Base-by-base conservation (phyloP, 495 filamentous ascomycete genomes). In the Penicillium alfredii region DNA sequence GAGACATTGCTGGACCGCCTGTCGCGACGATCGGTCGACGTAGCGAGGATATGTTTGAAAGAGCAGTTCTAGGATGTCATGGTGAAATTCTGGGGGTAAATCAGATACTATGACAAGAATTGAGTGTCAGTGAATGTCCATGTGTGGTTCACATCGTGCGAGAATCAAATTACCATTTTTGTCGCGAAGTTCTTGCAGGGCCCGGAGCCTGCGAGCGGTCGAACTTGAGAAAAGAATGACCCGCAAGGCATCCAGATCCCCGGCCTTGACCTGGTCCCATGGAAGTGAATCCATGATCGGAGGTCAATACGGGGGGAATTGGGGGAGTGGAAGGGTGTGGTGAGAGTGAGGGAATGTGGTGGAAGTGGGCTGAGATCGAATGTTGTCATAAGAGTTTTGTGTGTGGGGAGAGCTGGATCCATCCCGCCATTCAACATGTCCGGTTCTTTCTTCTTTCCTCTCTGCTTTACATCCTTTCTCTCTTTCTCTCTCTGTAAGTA, bases 1-100 rank as follows among this genome's bases (percentile, higher is more conserved):
- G 41, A 98, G 69, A 55, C 86, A 92, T 59, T 73, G 66, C 48
- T 90, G 80, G 12, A 84, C 86, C 11, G 86, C 89, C 47, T 73
- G 74, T 26, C 92, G 79, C 8, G 93, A 97, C 24, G 72, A 60
- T 36, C 88, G 81, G 57, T 97, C 92, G 61, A 76, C 59, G 66
- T 96, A 98, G 55, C 84, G 80, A 36, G 86, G 74, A 56, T 94
- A 87, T 22, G 87, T 95, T 53, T 76, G 72, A 64, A 95, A 85
- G 22, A 98, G 70, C 14, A 88, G 61, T 8, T 72, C 72, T 45
- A 95, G 67, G 32, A 89, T 37, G 40, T 57, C 44, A 30, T 60
- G 49, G 24, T 49, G 50, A 25, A 47, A 39, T 40, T 65, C 53
- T 7, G 59, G 51, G 9, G 68, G 50, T 52, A 67, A 22, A 27